Percentiles rank a stretch among this genome's conserved stretches.
These are phyloP conservation scores for Silene coronaria DNA, from an alignment of 179 eudicot genomes.

Conservation along the genomic window DNA sequence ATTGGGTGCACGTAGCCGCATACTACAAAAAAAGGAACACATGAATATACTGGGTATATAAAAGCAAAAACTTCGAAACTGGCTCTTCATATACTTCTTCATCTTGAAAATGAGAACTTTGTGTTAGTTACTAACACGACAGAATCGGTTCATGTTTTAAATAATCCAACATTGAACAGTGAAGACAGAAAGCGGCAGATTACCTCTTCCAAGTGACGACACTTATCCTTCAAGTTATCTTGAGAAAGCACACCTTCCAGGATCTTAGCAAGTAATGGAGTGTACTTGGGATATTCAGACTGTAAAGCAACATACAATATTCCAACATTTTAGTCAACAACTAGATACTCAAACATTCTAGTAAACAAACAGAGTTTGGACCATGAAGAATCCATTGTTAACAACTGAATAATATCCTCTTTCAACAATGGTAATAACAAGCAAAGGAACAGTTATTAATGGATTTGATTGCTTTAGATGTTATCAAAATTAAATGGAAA, in stretches of 20 bases:
- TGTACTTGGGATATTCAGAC: constrained; percentile 80
- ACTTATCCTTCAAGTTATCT: constrained; percentile 49
- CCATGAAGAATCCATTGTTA: not conserved
- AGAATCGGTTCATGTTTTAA: too few species aligned
- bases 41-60: too few species aligned
- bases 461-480: not conserved
- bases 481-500: not conserved
- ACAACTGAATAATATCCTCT: not conserved
- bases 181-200: not conserved
- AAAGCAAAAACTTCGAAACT: too few species aligned
- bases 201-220: constrained; percentile 67
- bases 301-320: constrained; percentile 34
- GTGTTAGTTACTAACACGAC: too few species aligned
- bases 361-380: not conserved
- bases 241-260: constrained; percentile 68
- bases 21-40: too few species aligned
- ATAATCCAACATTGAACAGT: not conserved
- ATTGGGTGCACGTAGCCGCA: too few species aligned
- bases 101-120: too few species aligned
- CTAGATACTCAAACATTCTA: not conserved
- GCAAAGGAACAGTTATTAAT: not conserved
- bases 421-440: not conserved
- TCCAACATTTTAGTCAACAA: not conserved
- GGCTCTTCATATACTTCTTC: too few species aligned
- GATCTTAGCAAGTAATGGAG: constrained; percentile 86